Conservation (phyloP, 164 flowering plant species). For the Pachysandra terminalis region DNA sequence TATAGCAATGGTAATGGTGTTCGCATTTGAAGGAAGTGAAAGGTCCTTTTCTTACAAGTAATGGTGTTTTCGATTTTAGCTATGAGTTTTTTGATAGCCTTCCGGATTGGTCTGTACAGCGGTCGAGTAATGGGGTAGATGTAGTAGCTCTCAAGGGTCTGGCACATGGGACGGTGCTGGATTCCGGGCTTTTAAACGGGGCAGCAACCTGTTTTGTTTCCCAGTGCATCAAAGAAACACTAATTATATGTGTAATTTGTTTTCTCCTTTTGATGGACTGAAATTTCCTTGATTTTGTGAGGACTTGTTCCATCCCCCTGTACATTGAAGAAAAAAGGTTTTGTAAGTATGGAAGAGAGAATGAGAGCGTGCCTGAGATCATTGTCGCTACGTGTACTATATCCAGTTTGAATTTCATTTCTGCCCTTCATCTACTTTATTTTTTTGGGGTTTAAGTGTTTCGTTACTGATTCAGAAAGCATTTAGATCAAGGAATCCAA, state of each 20-base stretch:
- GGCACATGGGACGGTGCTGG: constrained; percentile 21
- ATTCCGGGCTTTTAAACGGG: constrained; percentile 30
- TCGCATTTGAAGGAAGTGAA: constrained; percentile 22
- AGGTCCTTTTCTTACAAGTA: not conserved
- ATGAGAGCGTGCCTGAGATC: no score
- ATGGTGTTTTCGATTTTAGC: not conserved
- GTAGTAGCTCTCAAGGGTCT: no score
- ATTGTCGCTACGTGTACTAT: no score
- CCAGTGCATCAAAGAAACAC: not conserved
- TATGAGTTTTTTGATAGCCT: constrained; percentile 6
- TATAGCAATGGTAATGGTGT: constrained; percentile 62
- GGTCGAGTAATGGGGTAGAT: constrained; percentile 11
- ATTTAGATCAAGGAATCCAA: no score
- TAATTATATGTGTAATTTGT: not conserved
- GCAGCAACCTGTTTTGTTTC: constrained; percentile 16
- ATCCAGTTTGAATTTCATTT: no score
- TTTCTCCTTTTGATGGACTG: not conserved
- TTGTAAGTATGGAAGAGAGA: not conserved
- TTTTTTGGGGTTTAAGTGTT: no score
- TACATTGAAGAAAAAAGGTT: not conserved
- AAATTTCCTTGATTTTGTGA: not conserved
- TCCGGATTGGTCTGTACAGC: constrained; percentile 21
- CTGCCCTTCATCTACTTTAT: no score
- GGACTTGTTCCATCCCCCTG: not conserved
- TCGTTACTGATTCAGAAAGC: no score